Base-by-base conservation (phyloP, 1,139 yeast genomes). In the Yamadazyma pseudoaaseri region DNA sequence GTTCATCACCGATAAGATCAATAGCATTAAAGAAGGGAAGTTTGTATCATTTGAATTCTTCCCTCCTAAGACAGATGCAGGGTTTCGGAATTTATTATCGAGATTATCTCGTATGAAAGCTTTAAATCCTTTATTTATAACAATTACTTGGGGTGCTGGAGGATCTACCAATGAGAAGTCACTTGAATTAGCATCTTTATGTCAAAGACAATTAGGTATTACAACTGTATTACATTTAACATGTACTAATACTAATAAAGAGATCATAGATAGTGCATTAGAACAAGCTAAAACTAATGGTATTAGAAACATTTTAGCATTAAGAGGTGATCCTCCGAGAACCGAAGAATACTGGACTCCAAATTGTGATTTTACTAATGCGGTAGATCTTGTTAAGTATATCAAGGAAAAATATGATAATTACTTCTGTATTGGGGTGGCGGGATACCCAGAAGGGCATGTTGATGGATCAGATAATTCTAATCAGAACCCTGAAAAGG, bases 121-220 rank as follows among this genome's bases (percentile, higher is more conserved):
- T 3, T 65, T 92, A 44, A 90, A 89, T 36, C 97, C 97, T 3
- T 62, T 84, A 16, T 94, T 92, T 56, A 81, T 90, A 34, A 86
- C 96, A 2, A 84, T 94, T 8, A 94, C 99, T 0, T 92, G 98
- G 97, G 98, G 98, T 18, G 97, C 98, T 6, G 97, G 97, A 25
- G 98, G 98, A 2, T 81, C 95, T 3, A 89, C 97, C 4, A 80
- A 94, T 34, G 83, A 78, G 36, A 89, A 87, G 61, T 85, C 97
- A 1, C 62, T 92, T 41, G 94, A 86, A 32, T 66, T 92, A 38
- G 96, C 97, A 0, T 68, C 78, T 13, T 73, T 86, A 3, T 84
- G 95, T 50, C 87, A 84, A 49, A 68, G 75, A 33, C 86, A 82
- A 34, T 68, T 89, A 38, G 86, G 86, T 2, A 64, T 90, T 17